Evolutionary conservation across 257 asterid species (phyloP).

Genomic region (Solanum sitiens): DNA sequence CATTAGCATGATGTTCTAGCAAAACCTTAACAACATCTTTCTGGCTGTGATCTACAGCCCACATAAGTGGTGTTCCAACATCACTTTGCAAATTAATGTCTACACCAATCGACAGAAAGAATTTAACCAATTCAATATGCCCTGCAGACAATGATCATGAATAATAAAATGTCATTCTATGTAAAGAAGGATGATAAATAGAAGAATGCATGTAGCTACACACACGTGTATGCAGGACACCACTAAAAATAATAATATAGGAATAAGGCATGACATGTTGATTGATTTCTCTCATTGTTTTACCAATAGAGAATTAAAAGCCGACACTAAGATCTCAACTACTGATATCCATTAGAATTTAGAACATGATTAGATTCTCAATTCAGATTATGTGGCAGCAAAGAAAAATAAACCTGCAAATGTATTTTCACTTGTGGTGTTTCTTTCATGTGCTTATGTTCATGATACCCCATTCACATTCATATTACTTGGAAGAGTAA

Average conservation of each 20-base stretch:
- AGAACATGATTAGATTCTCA: background rate
- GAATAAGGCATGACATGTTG: background rate
- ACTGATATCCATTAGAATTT: background rate
- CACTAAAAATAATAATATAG: background rate
- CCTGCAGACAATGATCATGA: slow-evolving; percentile 40
- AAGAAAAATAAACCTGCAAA: background rate
- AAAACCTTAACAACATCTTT: slow-evolving; percentile 65
- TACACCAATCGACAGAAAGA: slow-evolving; percentile 51
- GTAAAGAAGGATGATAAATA: background rate
- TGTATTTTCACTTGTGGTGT: background rate
- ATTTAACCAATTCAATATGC: slow-evolving; percentile 48
- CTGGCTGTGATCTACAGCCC: slow-evolving; percentile 94
- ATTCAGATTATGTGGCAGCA: background rate
- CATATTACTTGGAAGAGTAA: background rate
- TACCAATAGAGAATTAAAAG: background rate
- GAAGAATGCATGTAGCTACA: background rate
- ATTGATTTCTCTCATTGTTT: background rate
- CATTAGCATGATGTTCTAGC: slow-evolving; percentile 72
- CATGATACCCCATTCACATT: background rate
- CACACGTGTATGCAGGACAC: background rate
- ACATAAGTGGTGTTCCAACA: slow-evolving; percentile 80
- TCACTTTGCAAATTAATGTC: slow-evolving; percentile 74
- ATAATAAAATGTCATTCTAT: background rate
- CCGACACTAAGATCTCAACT: background rate
- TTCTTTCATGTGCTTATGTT: background rate